These are phyloP conservation scores for Biscutella laevigata DNA, from an alignment of 441 rosid genomes.

Conservation along the genomic window DNA sequence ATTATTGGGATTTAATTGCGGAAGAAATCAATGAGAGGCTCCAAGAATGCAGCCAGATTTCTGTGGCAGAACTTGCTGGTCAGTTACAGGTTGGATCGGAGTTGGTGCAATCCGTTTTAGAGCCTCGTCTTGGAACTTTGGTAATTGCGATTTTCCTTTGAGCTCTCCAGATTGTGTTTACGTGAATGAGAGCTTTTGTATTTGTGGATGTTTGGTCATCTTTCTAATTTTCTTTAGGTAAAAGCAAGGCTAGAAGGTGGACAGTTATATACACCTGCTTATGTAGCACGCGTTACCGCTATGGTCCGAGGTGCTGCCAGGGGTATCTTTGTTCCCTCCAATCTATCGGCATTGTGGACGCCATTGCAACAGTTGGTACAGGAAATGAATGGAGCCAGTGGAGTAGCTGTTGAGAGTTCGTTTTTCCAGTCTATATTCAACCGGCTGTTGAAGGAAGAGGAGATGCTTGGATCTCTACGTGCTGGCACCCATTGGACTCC, in stretches of 20 bases:
- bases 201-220: neutral
- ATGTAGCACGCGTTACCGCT: constrained; percentile 86
- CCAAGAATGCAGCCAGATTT: constrained; percentile 89
- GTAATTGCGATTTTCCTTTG: constrained; percentile 29
- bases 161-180: neutral
- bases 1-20: constrained; percentile 78
- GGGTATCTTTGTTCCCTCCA: constrained; percentile 80
- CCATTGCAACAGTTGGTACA: constrained; percentile 75
- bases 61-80: constrained; percentile 79
- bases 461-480: constrained; percentile 88
- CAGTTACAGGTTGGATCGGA: constrained; percentile 86
- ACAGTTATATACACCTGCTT: constrained; percentile 85
- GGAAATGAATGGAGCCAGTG: constrained; percentile 88
- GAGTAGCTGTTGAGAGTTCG: constrained; percentile 69
- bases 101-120: constrained; percentile 66
- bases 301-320: constrained; percentile 95
- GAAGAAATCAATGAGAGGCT: constrained; percentile 96
- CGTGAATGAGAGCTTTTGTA: neutral
- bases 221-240: constrained; percentile 37
- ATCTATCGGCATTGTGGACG: constrained; percentile 63
- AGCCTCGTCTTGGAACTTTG: constrained; percentile 85
- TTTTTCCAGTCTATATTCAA: constrained; percentile 84
- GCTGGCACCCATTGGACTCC: constrained; percentile 98
- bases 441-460: constrained; percentile 65
- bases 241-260: constrained; percentile 99